Conservation (phyloP, 1,284 basidiomycete species). For the Cutaneotrichosporon sp. region DNA sequence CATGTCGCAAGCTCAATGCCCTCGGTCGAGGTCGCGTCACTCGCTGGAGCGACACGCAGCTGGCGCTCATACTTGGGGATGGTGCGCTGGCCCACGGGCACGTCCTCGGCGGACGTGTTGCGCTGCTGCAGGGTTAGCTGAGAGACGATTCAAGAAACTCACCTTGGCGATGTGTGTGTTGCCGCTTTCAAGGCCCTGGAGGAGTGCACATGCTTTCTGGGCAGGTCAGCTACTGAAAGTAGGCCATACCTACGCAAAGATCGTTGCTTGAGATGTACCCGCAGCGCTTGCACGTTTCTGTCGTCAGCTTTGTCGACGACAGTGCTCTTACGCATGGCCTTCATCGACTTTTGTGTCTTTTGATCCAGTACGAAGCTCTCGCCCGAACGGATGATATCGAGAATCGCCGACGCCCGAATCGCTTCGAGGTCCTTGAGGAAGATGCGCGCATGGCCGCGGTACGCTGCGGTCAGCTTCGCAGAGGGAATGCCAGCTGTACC, state of each 20-base stretch:
- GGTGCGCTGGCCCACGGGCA: constrained; percentile 40
- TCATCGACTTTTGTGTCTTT: constrained; percentile 68
- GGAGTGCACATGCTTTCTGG: constrained; percentile 76
- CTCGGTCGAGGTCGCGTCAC: constrained; percentile 17
- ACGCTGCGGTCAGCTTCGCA: constrained; percentile 55
- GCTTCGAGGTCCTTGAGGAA: constrained; percentile 96
- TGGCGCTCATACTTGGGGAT: constrained; percentile 46
- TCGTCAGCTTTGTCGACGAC: constrained; percentile 11
- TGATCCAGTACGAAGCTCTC: constrained; percentile 79
- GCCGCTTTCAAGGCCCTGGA: constrained; percentile 85
- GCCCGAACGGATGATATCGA: constrained; percentile 96
- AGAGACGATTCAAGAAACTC: constrained; percentile 37
- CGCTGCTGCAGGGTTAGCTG: neutral
- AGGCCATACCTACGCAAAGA: constrained; percentile 56
- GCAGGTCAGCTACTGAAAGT: neutral
- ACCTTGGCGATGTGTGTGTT: constrained; percentile 57
- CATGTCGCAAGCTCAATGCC: constrained; percentile 40
- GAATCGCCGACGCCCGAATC: constrained; percentile 85
- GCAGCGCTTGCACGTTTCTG: constrained; percentile 82
- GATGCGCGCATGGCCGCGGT: constrained; percentile 87
- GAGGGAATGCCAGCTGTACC: constrained; percentile 40
- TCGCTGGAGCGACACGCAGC: constrained; percentile 7
- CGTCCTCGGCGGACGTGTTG: constrained; percentile 8
- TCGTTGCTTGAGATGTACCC: constrained; percentile 90
- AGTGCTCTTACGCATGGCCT: constrained; percentile 62